phyloP scores from a whole-genome alignment of 768 basidiomycete species.

The Mycena crocata region DNA sequence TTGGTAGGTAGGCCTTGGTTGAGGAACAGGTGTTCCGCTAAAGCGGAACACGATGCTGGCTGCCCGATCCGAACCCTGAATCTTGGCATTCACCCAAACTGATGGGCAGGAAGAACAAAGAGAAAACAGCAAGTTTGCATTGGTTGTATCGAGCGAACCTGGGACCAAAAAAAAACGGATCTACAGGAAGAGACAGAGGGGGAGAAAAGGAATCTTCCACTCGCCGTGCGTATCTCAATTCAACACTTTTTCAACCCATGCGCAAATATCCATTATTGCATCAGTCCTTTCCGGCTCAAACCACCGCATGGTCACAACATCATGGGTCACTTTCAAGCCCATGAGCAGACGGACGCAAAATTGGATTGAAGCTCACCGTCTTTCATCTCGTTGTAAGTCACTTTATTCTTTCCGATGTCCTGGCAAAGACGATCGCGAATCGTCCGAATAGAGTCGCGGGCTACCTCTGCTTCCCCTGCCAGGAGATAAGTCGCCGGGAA shows the following conservation, averaged over 20 bases:
- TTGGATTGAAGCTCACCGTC: neutral
- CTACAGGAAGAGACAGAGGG: no score
- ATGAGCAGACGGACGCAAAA: neutral
- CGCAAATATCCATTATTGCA: neutral
- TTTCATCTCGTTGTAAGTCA: constrained; percentile 13
- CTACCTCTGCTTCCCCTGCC: constrained; percentile 47
- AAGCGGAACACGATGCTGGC: no score
- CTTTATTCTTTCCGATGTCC: constrained; percentile 41
- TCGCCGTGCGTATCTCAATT: no score
- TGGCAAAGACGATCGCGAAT: constrained; percentile 42
- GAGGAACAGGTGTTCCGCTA: no score
- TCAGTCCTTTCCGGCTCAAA: neutral
- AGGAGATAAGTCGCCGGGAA: constrained; percentile 50
- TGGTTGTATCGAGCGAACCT: no score
- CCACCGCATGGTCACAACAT: neutral
- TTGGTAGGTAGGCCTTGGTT: no score
- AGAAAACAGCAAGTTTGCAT: no score
- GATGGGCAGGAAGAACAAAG: no score
- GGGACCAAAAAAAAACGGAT: no score
- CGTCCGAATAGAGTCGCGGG: constrained; percentile 44
- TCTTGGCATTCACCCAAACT: no score
- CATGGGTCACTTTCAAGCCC: neutral
- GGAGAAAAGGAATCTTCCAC: no score
- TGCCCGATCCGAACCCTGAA: no score
- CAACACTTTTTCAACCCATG: neutral